These are phyloP conservation scores for Capsicum chinense DNA, from an alignment of 257 asterid species.

Conservation along the genomic window DNA sequence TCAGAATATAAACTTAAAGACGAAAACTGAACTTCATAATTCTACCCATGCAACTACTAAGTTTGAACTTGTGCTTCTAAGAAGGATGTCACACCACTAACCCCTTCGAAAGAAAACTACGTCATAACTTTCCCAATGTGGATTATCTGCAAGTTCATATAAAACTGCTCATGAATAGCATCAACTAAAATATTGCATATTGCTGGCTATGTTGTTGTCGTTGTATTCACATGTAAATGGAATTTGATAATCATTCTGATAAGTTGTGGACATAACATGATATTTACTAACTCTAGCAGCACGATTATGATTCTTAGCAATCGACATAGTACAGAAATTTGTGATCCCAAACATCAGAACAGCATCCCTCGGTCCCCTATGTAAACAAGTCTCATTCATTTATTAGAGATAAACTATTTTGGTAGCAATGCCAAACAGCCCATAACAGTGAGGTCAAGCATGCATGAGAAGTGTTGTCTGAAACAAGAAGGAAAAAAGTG, in stretches of 20 bases:
- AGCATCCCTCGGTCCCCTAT: not conserved
- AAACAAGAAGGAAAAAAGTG: conserved; percentile 11
- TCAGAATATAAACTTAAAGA: not conserved
- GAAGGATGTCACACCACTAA: not conserved
- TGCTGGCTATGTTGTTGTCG: too few species aligned
- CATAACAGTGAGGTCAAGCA: not conserved
- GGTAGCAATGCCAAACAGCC: not conserved
- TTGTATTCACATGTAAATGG: not conserved
- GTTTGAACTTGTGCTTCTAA: not conserved
- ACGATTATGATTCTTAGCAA: not conserved
- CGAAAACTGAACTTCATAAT: not conserved
- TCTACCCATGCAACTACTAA: not conserved
- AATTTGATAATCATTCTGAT: not conserved
- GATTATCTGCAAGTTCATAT: not conserved
- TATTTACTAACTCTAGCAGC: not conserved
- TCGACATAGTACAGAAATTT: not conserved
- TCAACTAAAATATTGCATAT: not conserved
- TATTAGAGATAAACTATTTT: conserved; percentile 3
- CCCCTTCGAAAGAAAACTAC: not conserved
- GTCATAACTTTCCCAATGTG: not conserved
- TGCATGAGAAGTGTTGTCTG: not conserved
- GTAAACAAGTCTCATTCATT: not conserved
- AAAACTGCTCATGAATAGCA: not conserved
- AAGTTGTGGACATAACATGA: not conserved
- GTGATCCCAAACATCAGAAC: not conserved